phyloP scores from a whole-genome alignment of 2,329 filamentous ascomycete genomes.

The Zasmidium angulare region DNA sequence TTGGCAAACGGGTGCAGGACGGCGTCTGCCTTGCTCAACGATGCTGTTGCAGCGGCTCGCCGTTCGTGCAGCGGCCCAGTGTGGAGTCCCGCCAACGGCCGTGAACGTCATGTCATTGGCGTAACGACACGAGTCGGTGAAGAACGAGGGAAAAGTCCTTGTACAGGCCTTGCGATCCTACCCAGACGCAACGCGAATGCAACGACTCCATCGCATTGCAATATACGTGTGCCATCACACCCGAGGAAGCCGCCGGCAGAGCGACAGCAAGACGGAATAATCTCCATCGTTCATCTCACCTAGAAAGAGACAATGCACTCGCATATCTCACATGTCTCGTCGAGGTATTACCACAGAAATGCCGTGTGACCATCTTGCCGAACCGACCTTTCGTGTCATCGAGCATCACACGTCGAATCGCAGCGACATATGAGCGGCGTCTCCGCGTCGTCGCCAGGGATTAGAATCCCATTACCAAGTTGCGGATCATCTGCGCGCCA shows the following conservation, averaged over 20 bases:
- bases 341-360: not conserved
- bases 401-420: not conserved
- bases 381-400: not conserved
- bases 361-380: not conserved
- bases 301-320: not conserved
- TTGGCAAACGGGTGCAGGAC: not conserved
- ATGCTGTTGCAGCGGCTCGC: slow-evolving; percentile 1
- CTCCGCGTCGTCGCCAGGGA: not conserved
- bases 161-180: not conserved
- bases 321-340: not conserved
- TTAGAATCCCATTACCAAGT: not conserved
- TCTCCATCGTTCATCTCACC: not conserved
- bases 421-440: not conserved
- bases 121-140: not conserved
- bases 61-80: not conserved
- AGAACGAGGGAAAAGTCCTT: not conserved
- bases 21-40: not conserved
- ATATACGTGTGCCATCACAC: not conserved
- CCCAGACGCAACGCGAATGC: not conserved
- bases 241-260: too few relatives aligned
- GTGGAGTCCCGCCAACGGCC: not conserved
- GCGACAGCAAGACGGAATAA: too few relatives aligned
- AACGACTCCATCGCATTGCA: not conserved
- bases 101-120: not conserved
- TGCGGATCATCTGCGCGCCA: not conserved